A percentile compares a stretch with the other conserved stretches of the same genome.
Conservation (phyloP, 2,329 filamentous ascomycete species). For the Hortaea werneckii region DNA sequence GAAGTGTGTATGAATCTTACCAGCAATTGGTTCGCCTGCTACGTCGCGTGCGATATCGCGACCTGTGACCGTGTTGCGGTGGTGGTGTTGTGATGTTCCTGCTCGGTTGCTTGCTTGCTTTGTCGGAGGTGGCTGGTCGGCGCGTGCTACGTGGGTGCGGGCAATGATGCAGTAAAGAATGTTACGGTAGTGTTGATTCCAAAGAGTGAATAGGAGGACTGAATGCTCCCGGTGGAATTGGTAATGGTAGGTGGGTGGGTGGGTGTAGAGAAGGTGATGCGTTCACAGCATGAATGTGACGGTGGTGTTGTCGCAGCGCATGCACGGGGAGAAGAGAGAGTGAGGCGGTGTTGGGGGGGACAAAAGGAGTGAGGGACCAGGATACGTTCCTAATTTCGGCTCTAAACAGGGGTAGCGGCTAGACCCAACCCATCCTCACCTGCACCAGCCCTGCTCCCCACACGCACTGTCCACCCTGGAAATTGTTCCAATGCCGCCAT, state of each 20-base stretch:
- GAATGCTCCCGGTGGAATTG: conserved; percentile 8
- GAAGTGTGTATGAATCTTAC: not conserved
- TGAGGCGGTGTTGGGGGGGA: not conserved
- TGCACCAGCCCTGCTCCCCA: not conserved
- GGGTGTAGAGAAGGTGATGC: not conserved
- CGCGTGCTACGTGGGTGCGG: conserved; percentile 2
- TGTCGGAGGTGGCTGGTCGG: conserved; percentile 4
- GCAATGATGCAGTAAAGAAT: conserved; percentile 5
- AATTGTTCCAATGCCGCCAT: not conserved
- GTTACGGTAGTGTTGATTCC: conserved; percentile 4
- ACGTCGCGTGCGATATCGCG: not conserved
- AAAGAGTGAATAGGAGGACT: conserved; percentile 14
- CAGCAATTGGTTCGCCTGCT: not conserved
- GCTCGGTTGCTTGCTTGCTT: conserved; percentile 2
- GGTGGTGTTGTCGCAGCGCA: not conserved
- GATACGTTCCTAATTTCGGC: too few relatives aligned
- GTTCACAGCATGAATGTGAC: conserved; percentile 1
- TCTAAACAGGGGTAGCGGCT: not conserved
- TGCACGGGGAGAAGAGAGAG: not conserved
- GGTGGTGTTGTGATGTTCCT: not conserved
- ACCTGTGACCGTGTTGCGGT: not conserved
- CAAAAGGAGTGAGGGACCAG: too few relatives aligned
- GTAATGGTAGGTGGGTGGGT: not conserved
- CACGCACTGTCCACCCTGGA: not conserved
- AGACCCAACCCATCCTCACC: not conserved